Evolutionary conservation across 495 filamentous ascomycete genomes (phyloP), one percentile per base, ranked within the genome.

Genomic region (Sporormia fimetaria): DNA sequence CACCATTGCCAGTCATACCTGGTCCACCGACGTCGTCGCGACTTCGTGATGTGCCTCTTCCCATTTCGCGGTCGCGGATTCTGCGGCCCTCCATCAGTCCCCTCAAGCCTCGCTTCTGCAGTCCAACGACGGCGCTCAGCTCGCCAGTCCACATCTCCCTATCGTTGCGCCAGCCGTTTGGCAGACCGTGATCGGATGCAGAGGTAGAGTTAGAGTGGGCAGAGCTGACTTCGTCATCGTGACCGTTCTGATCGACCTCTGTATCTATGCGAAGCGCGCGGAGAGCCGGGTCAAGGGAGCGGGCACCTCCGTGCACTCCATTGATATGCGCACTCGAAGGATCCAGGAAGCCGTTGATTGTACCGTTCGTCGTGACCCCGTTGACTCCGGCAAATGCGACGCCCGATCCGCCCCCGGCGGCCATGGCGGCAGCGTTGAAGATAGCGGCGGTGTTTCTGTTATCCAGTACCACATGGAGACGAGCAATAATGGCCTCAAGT

Each of bases 381-480:
- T 37, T 35, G 8, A 37, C 38, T 10, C 54, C 47, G 1, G 51
- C 32, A 44, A 63, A 64, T 8, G 51, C 47, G 11, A 62, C 57
- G 37, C 80, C 81, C 1, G 83, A 69, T 1, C 92, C 90, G 18
- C 88, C 86, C 1, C 92, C 90, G 6, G 92, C 92, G 2, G 88
- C 92, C 90, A 96, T 96, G 33, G 90, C 90, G 0, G 88, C 87
- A 0, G 92, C 90, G 49, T 98, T 98, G 71, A 96, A 98, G 10
- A 96, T 85, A 11, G 92, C 90, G 0, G 90, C 92, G 0, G 90
- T 87, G 55, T 96, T 98, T 33, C 87, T 72, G 9, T 79, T 84
- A 52, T 98, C 92, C 2, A 98, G 76, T 6, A 88, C 74, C 39
- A 82, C 75, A 56, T 98, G 90, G 4, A 98, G 75, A 14, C 88